These are phyloP conservation scores for Pinus taeda DNA, from an alignment of 75 land plant species.

Conservation along the genomic window DNA sequence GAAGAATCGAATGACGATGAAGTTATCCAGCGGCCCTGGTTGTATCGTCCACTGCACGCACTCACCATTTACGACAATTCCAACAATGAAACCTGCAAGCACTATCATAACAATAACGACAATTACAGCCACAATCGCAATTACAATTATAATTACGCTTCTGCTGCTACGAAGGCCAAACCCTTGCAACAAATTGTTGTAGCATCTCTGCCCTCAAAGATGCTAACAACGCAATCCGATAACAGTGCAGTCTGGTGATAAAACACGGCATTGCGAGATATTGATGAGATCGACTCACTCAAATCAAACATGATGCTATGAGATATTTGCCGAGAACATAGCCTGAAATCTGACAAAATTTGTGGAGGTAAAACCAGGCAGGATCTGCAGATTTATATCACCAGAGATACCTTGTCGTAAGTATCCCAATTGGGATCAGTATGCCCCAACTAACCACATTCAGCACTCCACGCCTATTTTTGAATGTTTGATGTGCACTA, in stretches of 20 bases:
- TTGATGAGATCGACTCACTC: too few relatives aligned
- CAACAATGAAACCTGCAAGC: not conserved
- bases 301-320: too few relatives aligned
- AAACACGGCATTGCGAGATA: too few relatives aligned
- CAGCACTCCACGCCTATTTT: slow-evolving; percentile 35
- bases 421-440: slow-evolving; percentile 14
- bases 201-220: not conserved
- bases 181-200: not conserved
- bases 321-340: slow-evolving; percentile 36
- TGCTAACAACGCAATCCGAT: too few relatives aligned
- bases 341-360: slow-evolving; percentile 22
- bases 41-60: slow-evolving; percentile 20
- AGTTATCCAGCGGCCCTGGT: slow-evolving; percentile 31
- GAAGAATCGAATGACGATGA: slow-evolving; percentile 21
- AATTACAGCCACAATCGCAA: not conserved
- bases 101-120: not conserved
- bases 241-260: too few relatives aligned
- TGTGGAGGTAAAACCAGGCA: slow-evolving; percentile 42
- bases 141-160: not conserved
- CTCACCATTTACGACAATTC: slow-evolving; percentile 2
- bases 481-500: not conserved
- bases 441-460: slow-evolving; percentile 72
- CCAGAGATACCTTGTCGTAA: slow-evolving; percentile 58
- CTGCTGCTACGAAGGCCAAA: not conserved
- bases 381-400: slow-evolving; percentile 46